Conservation (phyloP, 2,329 filamentous ascomycete species). For the Trichoderma sp. region DNA sequence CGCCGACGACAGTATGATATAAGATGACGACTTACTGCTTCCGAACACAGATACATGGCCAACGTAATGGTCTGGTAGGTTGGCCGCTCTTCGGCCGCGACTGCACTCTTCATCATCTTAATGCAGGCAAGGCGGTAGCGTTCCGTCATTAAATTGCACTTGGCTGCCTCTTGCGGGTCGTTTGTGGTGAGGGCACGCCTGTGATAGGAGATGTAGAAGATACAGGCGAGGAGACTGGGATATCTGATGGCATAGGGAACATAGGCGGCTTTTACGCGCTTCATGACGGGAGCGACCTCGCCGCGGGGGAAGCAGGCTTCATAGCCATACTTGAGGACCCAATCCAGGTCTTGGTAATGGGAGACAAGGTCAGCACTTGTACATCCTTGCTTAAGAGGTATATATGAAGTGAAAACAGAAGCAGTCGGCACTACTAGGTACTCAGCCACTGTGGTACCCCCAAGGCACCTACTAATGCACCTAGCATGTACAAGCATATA, state of each 20-base stretch:
- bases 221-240: neutral
- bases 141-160: neutral
- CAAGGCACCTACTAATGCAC: neutral
- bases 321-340: slow-evolving; percentile 16
- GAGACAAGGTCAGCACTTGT: neutral
- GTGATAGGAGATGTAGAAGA: slow-evolving; percentile 6
- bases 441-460: neutral
- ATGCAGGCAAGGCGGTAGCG: slow-evolving; percentile 1
- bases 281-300: neutral
- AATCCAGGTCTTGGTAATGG: neutral
- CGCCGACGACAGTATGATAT: neutral
- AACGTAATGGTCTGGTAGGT: neutral
- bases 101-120: neutral
- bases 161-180: neutral
- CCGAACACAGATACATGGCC: slow-evolving; percentile 7
- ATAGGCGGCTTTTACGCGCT: neutral
- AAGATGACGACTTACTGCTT: neutral
- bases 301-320: slow-evolving; percentile 1
- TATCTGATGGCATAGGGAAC: slow-evolving; percentile 11
- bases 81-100: neutral
- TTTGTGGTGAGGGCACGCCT: neutral
- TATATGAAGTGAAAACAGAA: neutral
- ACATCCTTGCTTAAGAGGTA: neutral
- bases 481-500: neutral
- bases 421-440: neutral